Percentiles rank a stretch among this genome's conserved stretches.
Conservation (phyloP, 1,284 basidiomycete genomes). For the Salmacisia buchloeana region DNA sequence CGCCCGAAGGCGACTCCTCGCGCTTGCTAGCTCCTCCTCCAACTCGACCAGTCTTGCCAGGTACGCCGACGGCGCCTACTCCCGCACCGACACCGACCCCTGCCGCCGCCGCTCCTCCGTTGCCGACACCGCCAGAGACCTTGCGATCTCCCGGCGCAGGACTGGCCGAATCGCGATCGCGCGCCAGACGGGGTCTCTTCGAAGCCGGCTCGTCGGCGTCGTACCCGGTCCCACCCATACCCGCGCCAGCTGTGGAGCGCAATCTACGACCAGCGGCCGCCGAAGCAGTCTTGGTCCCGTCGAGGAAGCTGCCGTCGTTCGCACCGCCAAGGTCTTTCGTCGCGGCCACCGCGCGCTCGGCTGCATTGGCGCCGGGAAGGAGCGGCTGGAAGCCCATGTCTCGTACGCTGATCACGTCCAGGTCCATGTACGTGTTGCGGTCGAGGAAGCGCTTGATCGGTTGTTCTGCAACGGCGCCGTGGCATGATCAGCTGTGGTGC, state of each 20-base stretch:
- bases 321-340: constrained; percentile 11
- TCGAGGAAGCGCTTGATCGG: constrained; percentile 87
- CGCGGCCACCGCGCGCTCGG: constrained; percentile 26
- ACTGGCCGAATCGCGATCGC: constrained; percentile 50
- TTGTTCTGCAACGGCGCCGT: constrained; percentile 59
- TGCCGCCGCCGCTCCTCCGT: not conserved
- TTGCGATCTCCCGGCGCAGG: constrained; percentile 43
- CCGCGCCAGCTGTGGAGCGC: constrained; percentile 22
- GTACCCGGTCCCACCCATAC: constrained; percentile 37
- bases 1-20: constrained; percentile 1
- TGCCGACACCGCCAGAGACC: constrained; percentile 13
- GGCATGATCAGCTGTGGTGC: not conserved
- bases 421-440: constrained; percentile 76
- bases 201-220: constrained; percentile 23
- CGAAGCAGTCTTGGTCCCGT: no score
- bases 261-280: constrained; percentile 12
- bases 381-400: constrained; percentile 67
- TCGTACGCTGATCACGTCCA: constrained; percentile 79
- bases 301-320: constrained; percentile 9
- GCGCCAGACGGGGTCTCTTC: constrained; percentile 53
- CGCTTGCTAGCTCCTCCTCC: not conserved
- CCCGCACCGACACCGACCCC: constrained; percentile 7
- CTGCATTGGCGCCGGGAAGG: constrained; percentile 21
- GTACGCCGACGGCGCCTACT: no score
- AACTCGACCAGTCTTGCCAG: no score